Percentiles rank a stretch among this genome's conserved stretches.
Conservation (phyloP, 495 filamentous ascomycete species). For the Neurospora discreta region DNA sequence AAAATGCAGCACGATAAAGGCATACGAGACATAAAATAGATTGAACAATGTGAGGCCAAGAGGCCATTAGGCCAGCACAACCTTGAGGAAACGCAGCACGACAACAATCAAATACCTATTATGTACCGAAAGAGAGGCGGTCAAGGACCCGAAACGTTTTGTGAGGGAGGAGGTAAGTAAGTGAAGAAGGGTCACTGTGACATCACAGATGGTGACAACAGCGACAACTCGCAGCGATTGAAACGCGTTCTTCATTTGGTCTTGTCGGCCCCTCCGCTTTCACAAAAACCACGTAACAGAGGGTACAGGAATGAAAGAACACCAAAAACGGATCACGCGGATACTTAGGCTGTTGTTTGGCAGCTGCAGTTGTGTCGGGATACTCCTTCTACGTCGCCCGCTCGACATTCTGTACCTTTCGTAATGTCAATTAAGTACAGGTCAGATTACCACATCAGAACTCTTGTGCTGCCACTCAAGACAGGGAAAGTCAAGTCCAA, state of each 20-base stretch:
- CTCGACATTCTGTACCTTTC: background rate
- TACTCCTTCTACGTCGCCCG: background rate
- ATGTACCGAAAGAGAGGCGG: background rate
- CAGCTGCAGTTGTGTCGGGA: background rate
- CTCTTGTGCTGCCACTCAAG: background rate
- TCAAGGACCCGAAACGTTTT: background rate
- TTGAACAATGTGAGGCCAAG: background rate
- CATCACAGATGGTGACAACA: background rate
- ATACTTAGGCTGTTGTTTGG: background rate
- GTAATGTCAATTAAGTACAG: background rate
- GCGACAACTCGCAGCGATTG: background rate
- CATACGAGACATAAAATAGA: background rate
- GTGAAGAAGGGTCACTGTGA: background rate
- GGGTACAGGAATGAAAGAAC: background rate
- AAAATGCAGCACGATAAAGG: slow-evolving; percentile 2
- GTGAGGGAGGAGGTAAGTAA: background rate
- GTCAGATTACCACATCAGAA: background rate
- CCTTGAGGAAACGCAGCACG: background rate
- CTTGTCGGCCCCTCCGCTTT: background rate
- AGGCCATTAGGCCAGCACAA: background rate
- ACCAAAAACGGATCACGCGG: background rate
- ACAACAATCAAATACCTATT: background rate
- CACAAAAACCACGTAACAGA: background rate
- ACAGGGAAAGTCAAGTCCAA: background rate
- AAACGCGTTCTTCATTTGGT: background rate